Percentiles rank a stretch among this genome's conserved stretches.
These are phyloP conservation scores for Phytophthora litchii DNA, from an alignment of 352 stramenopile genomes.

Conservation along the genomic window DNA sequence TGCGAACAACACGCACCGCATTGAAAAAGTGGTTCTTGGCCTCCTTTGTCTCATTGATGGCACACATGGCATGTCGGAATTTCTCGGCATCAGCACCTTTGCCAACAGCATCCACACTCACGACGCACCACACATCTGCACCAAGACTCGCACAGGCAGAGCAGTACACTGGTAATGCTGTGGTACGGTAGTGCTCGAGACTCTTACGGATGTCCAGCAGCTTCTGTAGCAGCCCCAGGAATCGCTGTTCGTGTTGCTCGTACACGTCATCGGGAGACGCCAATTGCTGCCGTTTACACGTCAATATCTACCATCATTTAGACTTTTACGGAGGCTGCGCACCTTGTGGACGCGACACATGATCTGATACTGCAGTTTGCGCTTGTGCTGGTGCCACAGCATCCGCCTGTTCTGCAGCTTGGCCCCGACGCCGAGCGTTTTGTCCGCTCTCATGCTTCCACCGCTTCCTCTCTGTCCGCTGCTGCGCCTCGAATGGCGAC, in stretches of 20 bases:
- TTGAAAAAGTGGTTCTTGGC: slow-evolving; percentile 81
- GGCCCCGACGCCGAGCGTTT: slow-evolving; percentile 30
- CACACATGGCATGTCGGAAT: slow-evolving; percentile 75
- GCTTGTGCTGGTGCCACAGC: slow-evolving; percentile 67
- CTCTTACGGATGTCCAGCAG: slow-evolving; percentile 76
- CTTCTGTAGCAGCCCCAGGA: slow-evolving; percentile 69
- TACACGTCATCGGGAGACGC: slow-evolving; percentile 65
- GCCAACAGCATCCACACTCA: slow-evolving; percentile 66
- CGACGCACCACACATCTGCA: slow-evolving; percentile 76
- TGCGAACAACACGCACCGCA: slow-evolving; percentile 34
- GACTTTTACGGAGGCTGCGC: background rate
- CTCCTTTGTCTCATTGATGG: slow-evolving; percentile 79
- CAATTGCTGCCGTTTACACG: slow-evolving; percentile 40
- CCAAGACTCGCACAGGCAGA: slow-evolving; percentile 64
- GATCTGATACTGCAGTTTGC: slow-evolving; percentile 62
- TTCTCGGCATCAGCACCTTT: slow-evolving; percentile 71
- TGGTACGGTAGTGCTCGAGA: slow-evolving; percentile 68
- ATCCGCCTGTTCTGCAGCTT: slow-evolving; percentile 45
- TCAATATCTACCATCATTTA: background rate
- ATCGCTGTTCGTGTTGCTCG: slow-evolving; percentile 73
- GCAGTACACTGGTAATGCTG: slow-evolving; percentile 66
- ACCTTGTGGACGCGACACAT: slow-evolving; percentile 64
- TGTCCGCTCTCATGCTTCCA: slow-evolving; percentile 20
- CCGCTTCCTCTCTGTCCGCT: slow-evolving; percentile 12
- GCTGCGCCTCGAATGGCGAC: slow-evolving; percentile 11